phyloP scores from a whole-genome alignment of 345 rosid species.

The Dovyalis caffra region DNA sequence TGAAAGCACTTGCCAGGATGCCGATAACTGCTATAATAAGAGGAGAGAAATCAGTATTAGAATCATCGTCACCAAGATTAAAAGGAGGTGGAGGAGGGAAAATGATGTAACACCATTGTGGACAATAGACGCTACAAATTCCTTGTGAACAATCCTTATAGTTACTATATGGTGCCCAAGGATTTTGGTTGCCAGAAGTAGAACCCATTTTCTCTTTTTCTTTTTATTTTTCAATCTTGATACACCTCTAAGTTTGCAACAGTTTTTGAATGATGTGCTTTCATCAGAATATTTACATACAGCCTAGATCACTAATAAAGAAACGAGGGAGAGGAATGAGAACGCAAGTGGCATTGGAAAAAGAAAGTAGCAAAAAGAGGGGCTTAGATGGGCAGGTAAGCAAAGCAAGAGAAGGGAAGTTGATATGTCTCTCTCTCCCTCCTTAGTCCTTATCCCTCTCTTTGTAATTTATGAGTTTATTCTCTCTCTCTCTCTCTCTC shows the following conservation, averaged over 20 bases:
- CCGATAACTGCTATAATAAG: constrained; percentile 73
- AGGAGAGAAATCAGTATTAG: constrained; percentile 56
- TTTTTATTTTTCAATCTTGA: not conserved
- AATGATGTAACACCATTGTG: constrained; percentile 75
- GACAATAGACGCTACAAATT: constrained; percentile 79
- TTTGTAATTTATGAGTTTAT: constrained; percentile 27
- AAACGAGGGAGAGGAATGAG: not conserved
- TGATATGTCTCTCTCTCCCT: constrained; percentile 22
- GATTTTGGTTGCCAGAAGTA: constrained; percentile 36
- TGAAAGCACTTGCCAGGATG: constrained; percentile 63
- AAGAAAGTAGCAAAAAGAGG: not conserved
- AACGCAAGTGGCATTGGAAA: not conserved
- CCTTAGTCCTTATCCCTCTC: not conserved
- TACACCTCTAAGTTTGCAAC: not conserved
- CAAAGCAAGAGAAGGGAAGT: constrained; percentile 33
- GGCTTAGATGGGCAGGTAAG: constrained; percentile 37
- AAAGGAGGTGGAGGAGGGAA: constrained; percentile 80
- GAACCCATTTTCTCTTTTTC: constrained; percentile 36
- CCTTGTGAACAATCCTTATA: constrained; percentile 79
- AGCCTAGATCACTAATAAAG: too few relatives aligned
- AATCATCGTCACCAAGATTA: constrained; percentile 30
- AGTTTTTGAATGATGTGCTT: not conserved
- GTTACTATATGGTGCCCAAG: constrained; percentile 45
- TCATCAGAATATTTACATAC: not conserved
- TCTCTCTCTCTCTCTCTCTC: constrained; percentile 3